Base-by-base conservation (phyloP, 768 basidiomycete genomes). In the Xerocomus brunneocitrinus region DNA sequence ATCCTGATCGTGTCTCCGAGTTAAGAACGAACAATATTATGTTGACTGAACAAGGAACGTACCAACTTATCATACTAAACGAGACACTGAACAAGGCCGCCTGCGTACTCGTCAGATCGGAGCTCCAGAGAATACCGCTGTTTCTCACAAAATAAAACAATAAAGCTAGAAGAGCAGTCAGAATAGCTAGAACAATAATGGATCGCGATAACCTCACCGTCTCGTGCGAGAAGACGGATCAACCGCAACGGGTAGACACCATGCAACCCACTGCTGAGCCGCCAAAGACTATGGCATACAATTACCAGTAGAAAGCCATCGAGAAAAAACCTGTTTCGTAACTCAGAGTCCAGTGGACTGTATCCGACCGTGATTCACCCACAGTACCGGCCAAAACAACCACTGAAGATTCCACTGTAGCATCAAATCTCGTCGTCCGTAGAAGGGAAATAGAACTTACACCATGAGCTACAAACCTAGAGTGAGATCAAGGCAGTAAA, bases 121-220 rank as follows among this genome's bases (percentile, higher is more conserved):
- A 5, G 28, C 22, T 9, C 16, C 19, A 31, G 24, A 14, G 13
- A 14, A 5, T 28, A 24, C 1, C 9, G 13, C 3, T 27, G 14
- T 19, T 14, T 3, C 63, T 56, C 24, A 65, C 63, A 9, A 43
- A 14, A 31, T 65, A 64, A 42, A 64, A 64, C 19, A 56, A 25
- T 4, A 56, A 3, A 2, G 63, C 63, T 64, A 14, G 35, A 24
- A 31, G 22, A 46, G 22, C 2, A 6, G 38, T 46, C 30, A 39
- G 27, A 4, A 40, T 16, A 7, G 13, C 5, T 5, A 30, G 43
- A 32, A 32, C 8, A 19, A 31, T 5, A 8, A 44, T 16, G 31
- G 8, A 42, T 12, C 24, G 24, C 8, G 22, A 38, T 5, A 2
- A 5, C 5, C 58, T 54, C 38, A 67, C 66, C 65, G n/a, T 67